phyloP scores from a whole-genome alignment of 352 stramenopile genomes.

The Phytophthora citricola region DNA sequence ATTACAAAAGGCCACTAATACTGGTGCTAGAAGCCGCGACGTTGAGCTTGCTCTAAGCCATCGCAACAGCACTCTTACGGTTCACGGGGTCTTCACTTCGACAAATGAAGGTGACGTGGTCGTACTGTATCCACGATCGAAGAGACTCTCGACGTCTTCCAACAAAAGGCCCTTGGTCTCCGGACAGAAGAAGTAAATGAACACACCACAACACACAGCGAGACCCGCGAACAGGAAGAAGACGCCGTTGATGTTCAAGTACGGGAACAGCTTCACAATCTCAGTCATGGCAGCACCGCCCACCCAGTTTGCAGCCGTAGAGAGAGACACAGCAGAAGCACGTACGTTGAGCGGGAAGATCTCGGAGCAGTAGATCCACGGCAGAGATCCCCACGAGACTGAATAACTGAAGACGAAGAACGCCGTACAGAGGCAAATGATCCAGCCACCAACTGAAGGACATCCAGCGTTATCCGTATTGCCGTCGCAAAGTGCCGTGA shows the following conservation, averaged over 20 bases:
- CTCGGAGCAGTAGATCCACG: conserved; percentile 69
- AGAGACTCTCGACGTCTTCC: conserved; percentile 38
- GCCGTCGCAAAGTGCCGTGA: conserved; percentile 36
- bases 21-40: not conserved
- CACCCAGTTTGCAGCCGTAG: conserved; percentile 51
- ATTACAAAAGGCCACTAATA: too few relatives aligned
- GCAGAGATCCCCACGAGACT: conserved; percentile 35
- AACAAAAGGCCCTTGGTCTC: conserved; percentile 36
- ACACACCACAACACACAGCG: conserved; percentile 23
- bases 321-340: conserved; percentile 51
- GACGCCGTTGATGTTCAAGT: conserved; percentile 42
- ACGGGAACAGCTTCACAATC: conserved; percentile 37
- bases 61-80: conserved; percentile 19
- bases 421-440: conserved; percentile 45
- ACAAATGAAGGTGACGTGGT: conserved; percentile 35
- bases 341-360: conserved; percentile 65
- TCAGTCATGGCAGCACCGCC: conserved; percentile 50
- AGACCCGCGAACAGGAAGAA: conserved; percentile 39
- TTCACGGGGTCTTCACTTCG: conserved; percentile 28
- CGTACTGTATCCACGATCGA: conserved; percentile 24
- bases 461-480: conserved; percentile 38
- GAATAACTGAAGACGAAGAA: conserved; percentile 52
- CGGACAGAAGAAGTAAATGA: conserved; percentile 39
- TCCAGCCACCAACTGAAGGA: conserved; percentile 39
- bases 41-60: conserved; percentile 21